Percentiles rank a stretch among this genome's conserved stretches.
Evolutionary conservation across 2,329 filamentous ascomycete species (phyloP).

Genomic region (Colletotrichum australisinense): DNA sequence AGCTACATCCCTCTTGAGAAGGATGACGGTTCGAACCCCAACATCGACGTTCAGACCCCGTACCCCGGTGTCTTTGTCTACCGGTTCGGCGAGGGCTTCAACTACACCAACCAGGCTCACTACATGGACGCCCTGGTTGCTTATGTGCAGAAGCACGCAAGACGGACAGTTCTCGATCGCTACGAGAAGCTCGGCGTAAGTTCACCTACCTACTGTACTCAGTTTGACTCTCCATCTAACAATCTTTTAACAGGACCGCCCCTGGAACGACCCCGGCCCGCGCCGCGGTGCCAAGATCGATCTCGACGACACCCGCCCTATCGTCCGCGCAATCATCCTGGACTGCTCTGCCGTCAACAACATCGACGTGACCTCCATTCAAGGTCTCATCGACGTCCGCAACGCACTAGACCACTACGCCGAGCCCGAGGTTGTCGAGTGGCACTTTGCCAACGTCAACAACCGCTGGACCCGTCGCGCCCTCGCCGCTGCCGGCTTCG

Average conservation of each 20-base stretch:
- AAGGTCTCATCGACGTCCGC: constrained; percentile 67
- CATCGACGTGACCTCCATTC: constrained; percentile 68
- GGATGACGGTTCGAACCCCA: constrained; percentile 57
- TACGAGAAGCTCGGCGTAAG: constrained; percentile 60
- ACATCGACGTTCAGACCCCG: constrained; percentile 53
- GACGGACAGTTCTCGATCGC: constrained; percentile 51
- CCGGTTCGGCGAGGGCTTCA: constrained; percentile 62
- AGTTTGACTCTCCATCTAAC: background rate
- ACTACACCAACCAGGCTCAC: constrained; percentile 62
- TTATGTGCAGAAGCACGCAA: constrained; percentile 54
- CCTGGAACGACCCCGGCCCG: constrained; percentile 66
- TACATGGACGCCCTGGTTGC: constrained; percentile 56
- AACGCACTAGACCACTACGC: constrained; percentile 66
- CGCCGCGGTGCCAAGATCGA: constrained; percentile 46
- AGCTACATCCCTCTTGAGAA: constrained; percentile 55
- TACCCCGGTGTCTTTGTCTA: constrained; percentile 65
- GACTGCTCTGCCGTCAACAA: constrained; percentile 69
- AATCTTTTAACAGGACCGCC: constrained; percentile 50
- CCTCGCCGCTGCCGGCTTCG: constrained; percentile 67
- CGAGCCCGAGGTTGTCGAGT: constrained; percentile 58
- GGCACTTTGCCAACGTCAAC: constrained; percentile 65
- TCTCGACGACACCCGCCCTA: constrained; percentile 53
- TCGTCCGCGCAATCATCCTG: constrained; percentile 65
- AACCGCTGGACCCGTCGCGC: constrained; percentile 70
- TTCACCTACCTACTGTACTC: background rate